A percentile compares a stretch with the other conserved stretches of the same genome.
These are phyloP conservation scores for Rosa multiflora DNA, from an alignment of 306 rosid genomes.

Conservation along the genomic window DNA sequence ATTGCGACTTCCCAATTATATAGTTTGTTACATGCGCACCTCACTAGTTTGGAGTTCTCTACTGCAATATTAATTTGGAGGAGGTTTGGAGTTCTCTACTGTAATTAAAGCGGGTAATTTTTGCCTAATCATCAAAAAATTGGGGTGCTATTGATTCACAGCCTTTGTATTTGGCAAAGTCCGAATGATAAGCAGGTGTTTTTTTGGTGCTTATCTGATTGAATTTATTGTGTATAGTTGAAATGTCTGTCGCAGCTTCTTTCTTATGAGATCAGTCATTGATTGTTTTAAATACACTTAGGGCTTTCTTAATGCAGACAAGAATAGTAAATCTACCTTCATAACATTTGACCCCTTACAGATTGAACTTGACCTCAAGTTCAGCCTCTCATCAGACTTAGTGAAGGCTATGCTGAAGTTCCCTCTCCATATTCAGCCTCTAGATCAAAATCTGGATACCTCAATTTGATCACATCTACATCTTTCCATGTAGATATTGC, in stretches of 20 bases:
- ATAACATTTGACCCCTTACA: too few species aligned
- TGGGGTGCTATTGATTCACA: constrained; percentile 21
- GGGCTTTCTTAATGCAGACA: too few species aligned
- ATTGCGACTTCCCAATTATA: constrained; percentile 17
- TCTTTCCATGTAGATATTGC: too few species aligned
- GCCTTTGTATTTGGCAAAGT: constrained; percentile 11
- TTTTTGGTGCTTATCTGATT: constrained; percentile 63
- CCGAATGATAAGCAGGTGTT: constrained; percentile 50
- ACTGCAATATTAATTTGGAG: constrained; percentile 14
- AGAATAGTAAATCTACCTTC: too few species aligned
- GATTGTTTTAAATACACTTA: too few species aligned
- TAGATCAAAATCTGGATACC: too few species aligned
- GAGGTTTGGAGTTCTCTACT: constrained; percentile 24
- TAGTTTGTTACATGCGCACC: constrained; percentile 11
- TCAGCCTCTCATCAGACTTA: too few species aligned
- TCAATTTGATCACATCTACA: too few species aligned
- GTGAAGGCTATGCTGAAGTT: too few species aligned
- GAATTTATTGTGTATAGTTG: constrained; percentile 53
- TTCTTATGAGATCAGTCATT: background rate
- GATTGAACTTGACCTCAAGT: too few species aligned
- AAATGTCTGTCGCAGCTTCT: constrained; percentile 18
- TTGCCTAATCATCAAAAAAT: constrained; percentile 11
- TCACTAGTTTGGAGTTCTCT: constrained; percentile 12
- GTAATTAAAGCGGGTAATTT: constrained; percentile 14
- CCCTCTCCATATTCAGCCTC: too few species aligned